Evolutionary conservation across 768 basidiomycete genomes (phyloP).

Genomic region (Neoboletus magnificus): DNA sequence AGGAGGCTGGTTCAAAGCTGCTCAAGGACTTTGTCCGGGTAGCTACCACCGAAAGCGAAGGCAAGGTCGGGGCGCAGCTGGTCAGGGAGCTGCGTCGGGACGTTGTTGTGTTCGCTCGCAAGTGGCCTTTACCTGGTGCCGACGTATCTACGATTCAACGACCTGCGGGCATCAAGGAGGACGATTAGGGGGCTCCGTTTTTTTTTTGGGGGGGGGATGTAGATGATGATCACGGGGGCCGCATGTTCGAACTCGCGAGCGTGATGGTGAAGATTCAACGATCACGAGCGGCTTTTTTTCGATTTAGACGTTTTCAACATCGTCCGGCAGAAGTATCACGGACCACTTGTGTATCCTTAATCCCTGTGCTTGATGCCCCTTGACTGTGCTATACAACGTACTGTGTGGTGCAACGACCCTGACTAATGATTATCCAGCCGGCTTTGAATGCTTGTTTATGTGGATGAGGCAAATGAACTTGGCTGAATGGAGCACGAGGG

Average conservation of each 20-base stretch:
- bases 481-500: no score
- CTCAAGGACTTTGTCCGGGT: slow-evolving; percentile 94
- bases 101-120: slow-evolving; percentile 75
- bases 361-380: not conserved
- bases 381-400: not conserved
- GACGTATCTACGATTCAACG: slow-evolving; percentile 45
- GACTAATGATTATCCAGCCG: no score
- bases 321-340: slow-evolving; percentile 9
- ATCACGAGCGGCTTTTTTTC: slow-evolving; percentile 30
- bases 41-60: slow-evolving; percentile 65
- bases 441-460: no score
- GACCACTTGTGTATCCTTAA: slow-evolving; percentile 1
- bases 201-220: not conserved
- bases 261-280: slow-evolving; percentile 51
- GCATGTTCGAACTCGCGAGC: not conserved
- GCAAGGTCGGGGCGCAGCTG: slow-evolving; percentile 64
- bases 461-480: no score
- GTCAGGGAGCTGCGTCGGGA: slow-evolving; percentile 76
- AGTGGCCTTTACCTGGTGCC: slow-evolving; percentile 93
- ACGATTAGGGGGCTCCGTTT: slow-evolving; percentile 29
- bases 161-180: slow-evolving; percentile 64
- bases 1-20: slow-evolving; percentile 91
- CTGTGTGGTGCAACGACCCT: not conserved
- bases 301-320: slow-evolving; percentile 34
- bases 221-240: slow-evolving; percentile 1